Conservation (phyloP, 2,329 filamentous ascomycete species). For the Xylaria sp. region DNA sequence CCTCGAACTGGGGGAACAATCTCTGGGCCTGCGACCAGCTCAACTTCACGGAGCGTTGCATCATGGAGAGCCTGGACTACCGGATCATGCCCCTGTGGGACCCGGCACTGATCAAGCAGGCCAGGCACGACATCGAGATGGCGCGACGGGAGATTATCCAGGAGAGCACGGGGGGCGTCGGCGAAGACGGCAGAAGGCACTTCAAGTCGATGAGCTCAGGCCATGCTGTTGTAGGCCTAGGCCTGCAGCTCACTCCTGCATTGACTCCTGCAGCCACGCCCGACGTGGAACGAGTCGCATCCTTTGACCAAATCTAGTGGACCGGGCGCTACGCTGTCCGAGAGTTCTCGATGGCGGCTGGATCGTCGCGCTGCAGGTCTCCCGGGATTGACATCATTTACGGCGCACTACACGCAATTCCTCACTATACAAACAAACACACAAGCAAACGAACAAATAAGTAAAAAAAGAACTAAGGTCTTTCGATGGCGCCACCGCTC, state of each 20-base stretch:
- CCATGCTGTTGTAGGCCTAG: constrained; percentile 54
- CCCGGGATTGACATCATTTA: constrained; percentile 13
- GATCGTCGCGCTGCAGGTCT: constrained; percentile 16
- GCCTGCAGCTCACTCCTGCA: constrained; percentile 55
- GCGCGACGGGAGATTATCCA: constrained; percentile 57
- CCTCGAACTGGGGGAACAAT: constrained; percentile 63
- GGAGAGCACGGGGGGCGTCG: constrained; percentile 35
- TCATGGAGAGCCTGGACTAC: constrained; percentile 73
- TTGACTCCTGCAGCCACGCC: constrained; percentile 58
- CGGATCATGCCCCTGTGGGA: constrained; percentile 71
- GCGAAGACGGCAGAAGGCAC: constrained; percentile 46
- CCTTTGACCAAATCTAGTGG: constrained; percentile 39
- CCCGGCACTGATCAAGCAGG: constrained; percentile 66
- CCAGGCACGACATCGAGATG: constrained; percentile 72
- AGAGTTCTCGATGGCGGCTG: constrained; percentile 2
- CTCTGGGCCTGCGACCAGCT: constrained; percentile 71
- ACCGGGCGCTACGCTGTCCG: constrained; percentile 13
- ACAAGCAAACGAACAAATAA: neutral
- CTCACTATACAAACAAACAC: constrained; percentile 2
- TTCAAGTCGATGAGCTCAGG: constrained; percentile 55
- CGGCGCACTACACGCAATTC: constrained; percentile 13
- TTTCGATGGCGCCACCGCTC: constrained; percentile 26
- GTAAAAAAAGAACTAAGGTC: neutral
- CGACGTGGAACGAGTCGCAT: constrained; percentile 35
- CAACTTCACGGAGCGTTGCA: constrained; percentile 71